phyloP scores from a whole-genome alignment of 1,139 yeast genomes.

The Scheffersomyces titani region DNA sequence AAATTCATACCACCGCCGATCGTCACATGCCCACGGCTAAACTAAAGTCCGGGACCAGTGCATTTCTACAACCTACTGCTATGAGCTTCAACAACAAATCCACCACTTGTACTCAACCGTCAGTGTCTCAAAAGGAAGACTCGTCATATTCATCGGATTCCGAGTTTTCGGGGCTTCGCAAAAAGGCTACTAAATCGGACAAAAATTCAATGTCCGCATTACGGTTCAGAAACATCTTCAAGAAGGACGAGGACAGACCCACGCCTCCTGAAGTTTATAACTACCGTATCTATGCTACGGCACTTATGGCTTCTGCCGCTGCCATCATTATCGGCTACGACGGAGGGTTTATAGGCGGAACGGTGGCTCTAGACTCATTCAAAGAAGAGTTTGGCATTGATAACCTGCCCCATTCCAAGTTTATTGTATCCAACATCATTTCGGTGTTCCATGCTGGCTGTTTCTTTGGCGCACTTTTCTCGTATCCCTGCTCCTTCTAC shows the following conservation, averaged over 20 bases:
- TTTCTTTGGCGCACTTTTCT: slow-evolving; percentile 46
- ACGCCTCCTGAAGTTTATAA: slow-evolving; percentile 44
- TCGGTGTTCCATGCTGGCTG: slow-evolving; percentile 51
- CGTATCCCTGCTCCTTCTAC: slow-evolving; percentile 41
- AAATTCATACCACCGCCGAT: too few relatives aligned
- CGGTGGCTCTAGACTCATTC: slow-evolving; percentile 40
- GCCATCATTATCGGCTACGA: slow-evolving; percentile 45
- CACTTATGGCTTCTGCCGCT: slow-evolving; percentile 42
- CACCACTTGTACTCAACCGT: too few relatives aligned
- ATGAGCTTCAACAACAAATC: too few relatives aligned
- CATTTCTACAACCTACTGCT: too few relatives aligned
- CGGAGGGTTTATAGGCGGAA: slow-evolving; percentile 47
- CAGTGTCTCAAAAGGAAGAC: too few relatives aligned
- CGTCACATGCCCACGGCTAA: too few relatives aligned
- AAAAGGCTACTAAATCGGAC: background rate
- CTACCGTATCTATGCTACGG: slow-evolving; percentile 35
- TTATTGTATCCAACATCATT: slow-evolving; percentile 36
- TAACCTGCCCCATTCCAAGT: slow-evolving; percentile 20
- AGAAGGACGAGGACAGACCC: slow-evolving; percentile 39
- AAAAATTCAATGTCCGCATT: slow-evolving; percentile 2
- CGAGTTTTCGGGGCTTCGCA: too few relatives aligned
- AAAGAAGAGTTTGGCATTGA: slow-evolving; percentile 36
- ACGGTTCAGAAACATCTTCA: slow-evolving; percentile 28
- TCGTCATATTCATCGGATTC: too few relatives aligned
- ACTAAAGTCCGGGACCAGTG: too few relatives aligned